Percentiles rank a stretch among this genome's conserved stretches.
These are phyloP conservation scores for Dendrothele bispora DNA, from an alignment of 768 basidiomycete genomes.

Conservation along the genomic window DNA sequence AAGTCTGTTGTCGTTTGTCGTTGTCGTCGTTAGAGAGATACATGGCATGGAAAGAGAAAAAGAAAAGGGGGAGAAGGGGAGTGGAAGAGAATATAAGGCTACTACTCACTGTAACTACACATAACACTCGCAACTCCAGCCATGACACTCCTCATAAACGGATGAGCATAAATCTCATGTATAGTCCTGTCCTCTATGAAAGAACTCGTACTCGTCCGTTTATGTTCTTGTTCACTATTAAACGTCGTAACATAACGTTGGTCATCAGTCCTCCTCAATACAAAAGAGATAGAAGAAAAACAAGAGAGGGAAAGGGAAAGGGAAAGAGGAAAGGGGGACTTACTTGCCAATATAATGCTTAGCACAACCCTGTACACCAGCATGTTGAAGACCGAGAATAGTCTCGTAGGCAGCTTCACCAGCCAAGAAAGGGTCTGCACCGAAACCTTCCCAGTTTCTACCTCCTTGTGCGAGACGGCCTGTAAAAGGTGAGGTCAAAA, in stretches of 20 bases:
- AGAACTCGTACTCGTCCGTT: conserved; percentile 53
- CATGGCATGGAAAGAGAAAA: no score
- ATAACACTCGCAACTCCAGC: conserved; percentile 74
- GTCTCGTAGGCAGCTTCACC: conserved; percentile 82
- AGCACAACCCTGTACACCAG: conserved; percentile 83
- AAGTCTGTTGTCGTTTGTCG: conserved; percentile 55
- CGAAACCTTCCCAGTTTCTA: conserved; percentile 95
- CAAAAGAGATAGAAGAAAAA: no score
- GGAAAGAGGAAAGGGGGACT: no score
- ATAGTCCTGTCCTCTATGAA: conserved; percentile 80
- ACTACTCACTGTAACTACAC: conserved; percentile 69
- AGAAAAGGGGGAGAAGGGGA: no score
- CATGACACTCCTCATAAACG: conserved; percentile 69
- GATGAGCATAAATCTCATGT: conserved; percentile 73
- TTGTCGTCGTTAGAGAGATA: no score
- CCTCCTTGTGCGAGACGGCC: conserved; percentile 78
- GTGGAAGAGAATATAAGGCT: no score
- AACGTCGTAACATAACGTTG: no score
- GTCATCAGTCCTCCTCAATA: no score
- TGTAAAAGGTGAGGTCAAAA: conserved; percentile 31
- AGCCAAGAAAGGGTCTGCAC: conserved; percentile 84
- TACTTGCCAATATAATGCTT: conserved; percentile 83
- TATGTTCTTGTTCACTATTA: conserved; percentile 67
- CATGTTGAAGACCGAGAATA: conserved; percentile 75
- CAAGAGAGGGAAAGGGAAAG: no score